Conservation (phyloP, 2,329 filamentous ascomycete genomes). For the Nigrospora sphaerica region DNA sequence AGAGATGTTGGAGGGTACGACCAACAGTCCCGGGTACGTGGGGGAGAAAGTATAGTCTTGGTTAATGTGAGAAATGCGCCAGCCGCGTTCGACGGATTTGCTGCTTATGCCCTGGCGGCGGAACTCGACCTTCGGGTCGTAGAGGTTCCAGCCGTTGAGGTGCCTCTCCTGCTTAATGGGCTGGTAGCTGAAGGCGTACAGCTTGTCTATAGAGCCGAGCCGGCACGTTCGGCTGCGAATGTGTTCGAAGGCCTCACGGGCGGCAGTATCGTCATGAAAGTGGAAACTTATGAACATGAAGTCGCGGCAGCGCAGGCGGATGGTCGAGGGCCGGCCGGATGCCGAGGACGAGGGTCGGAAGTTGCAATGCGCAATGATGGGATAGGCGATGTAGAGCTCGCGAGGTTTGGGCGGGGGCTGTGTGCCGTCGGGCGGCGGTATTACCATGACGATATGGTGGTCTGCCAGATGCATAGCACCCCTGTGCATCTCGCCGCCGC, state of each 20-base stretch:
- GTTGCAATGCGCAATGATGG: slow-evolving; percentile 77
- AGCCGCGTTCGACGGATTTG: slow-evolving; percentile 70
- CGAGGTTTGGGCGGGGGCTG: slow-evolving; percentile 25
- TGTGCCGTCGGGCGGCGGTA: slow-evolving; percentile 14
- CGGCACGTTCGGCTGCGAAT: slow-evolving; percentile 77
- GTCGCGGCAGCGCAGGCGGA: slow-evolving; percentile 84
- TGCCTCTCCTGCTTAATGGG: slow-evolving; percentile 66
- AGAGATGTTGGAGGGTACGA: slow-evolving; percentile 84
- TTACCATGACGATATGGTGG: slow-evolving; percentile 45
- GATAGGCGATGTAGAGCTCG: slow-evolving; percentile 91
- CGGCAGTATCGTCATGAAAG: slow-evolving; percentile 66
- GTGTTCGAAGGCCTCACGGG: slow-evolving; percentile 80
- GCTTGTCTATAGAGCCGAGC: slow-evolving; percentile 74
- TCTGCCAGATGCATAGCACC: slow-evolving; percentile 55
- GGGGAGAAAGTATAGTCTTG: slow-evolving; percentile 83
- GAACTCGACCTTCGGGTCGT: slow-evolving; percentile 81
- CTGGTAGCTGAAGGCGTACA: slow-evolving; percentile 85
- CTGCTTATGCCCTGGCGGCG: slow-evolving; percentile 79
- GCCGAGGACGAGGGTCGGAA: slow-evolving; percentile 66
- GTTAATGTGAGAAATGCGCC: slow-evolving; percentile 89
- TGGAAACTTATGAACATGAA: slow-evolving; percentile 92
- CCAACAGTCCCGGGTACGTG: slow-evolving; percentile 81
- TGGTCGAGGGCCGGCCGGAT: slow-evolving; percentile 68
- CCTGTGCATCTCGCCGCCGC: slow-evolving; percentile 47
- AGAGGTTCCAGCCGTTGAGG: slow-evolving; percentile 75